phyloP scores from a whole-genome alignment of 495 filamentous ascomycete genomes.

The Trichoderma parareesei region DNA sequence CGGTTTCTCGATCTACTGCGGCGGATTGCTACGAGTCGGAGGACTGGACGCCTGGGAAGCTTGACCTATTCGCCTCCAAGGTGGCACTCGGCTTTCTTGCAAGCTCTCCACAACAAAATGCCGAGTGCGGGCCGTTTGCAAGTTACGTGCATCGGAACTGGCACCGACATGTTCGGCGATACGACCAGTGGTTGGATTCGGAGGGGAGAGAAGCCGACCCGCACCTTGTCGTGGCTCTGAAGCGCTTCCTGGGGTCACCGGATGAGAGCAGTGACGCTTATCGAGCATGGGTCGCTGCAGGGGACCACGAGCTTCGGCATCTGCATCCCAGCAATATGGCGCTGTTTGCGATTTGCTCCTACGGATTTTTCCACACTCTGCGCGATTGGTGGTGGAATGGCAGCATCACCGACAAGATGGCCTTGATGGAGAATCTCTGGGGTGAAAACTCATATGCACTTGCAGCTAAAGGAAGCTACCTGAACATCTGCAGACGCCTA shows the following conservation, averaged over 20 bases:
- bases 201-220: background rate
- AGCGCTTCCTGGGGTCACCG: background rate
- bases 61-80: background rate
- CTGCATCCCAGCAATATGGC: background rate
- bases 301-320: background rate
- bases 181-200: background rate
- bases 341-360: background rate
- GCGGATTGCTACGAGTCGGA: background rate
- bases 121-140: background rate
- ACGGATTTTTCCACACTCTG: background rate
- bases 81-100: background rate
- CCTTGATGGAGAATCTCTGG: background rate
- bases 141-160: background rate
- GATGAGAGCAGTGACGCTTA: background rate
- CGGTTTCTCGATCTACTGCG: background rate
- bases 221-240: background rate
- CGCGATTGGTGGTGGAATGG: background rate
- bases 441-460: background rate
- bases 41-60: background rate
- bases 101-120: background rate
- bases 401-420: background rate
- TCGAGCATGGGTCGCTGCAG: background rate
- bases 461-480: background rate
- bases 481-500: background rate
- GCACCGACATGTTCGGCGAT: background rate